Evolutionary conservation across 768 basidiomycete genomes (phyloP).

Genomic region (Termitomyces sp.): DNA sequence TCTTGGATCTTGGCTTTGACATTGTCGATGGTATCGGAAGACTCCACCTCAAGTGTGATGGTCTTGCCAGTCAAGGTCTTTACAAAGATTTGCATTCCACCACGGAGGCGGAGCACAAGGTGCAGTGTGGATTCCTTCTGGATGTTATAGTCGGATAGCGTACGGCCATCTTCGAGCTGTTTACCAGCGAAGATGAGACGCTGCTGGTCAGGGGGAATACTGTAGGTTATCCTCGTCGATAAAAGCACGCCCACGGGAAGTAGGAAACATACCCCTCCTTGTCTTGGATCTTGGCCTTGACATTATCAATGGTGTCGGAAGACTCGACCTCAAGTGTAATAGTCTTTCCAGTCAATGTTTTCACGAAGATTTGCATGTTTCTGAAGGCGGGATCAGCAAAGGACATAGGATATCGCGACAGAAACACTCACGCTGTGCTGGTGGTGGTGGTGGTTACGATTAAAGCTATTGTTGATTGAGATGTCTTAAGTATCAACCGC

Average conservation of each 20-base stretch:
- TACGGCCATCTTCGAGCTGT: slow-evolving; percentile 4
- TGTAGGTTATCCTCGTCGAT: not conserved
- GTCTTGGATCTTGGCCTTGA: slow-evolving; percentile 11
- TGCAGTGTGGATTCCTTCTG: slow-evolving; percentile 7
- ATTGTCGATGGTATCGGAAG: slow-evolving; percentile 17
- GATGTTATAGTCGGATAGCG: slow-evolving; percentile 7
- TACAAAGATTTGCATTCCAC: slow-evolving; percentile 20
- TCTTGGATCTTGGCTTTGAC: slow-evolving; percentile 20
- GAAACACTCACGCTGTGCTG: not conserved
- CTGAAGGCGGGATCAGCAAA: not conserved
- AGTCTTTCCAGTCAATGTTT: slow-evolving; percentile 13
- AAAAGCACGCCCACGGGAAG: too few relatives aligned
- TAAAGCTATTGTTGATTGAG: not conserved
- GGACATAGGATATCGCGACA: too few relatives aligned
- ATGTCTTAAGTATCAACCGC: slow-evolving; percentile 7
- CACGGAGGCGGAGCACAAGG: slow-evolving; percentile 5
- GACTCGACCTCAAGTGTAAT: slow-evolving; percentile 10
- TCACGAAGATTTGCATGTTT: slow-evolving; percentile 17
- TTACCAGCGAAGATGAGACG: slow-evolving; percentile 9
- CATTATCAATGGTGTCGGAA: slow-evolving; percentile 7
- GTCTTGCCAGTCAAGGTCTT: slow-evolving; percentile 24
- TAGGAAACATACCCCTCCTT: slow-evolving; percentile 3
- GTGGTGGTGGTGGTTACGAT: slow-evolving; percentile 9
- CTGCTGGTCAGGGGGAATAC: slow-evolving; percentile 9
- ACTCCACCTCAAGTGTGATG: slow-evolving; percentile 17